Evolutionary conservation across 345 rosid genomes (phyloP).

Genomic region (Salix caprea): DNA sequence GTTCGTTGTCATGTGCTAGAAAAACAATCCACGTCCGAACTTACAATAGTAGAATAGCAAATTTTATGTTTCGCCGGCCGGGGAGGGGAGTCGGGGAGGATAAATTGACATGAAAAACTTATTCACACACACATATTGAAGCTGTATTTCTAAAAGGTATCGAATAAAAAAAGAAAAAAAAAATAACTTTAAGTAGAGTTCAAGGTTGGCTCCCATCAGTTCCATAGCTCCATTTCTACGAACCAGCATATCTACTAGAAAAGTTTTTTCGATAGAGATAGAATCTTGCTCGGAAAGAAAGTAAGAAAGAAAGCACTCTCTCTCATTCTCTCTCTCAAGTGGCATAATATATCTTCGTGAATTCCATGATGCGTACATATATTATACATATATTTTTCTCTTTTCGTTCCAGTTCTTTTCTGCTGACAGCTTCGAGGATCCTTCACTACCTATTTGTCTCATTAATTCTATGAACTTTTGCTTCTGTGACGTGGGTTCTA

Average conservation of each 20-base stretch:
- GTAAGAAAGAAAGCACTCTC: no score
- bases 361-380: background rate
- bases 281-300: background rate
- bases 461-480: background rate
- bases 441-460: background rate
- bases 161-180: no score
- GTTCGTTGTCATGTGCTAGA: no score
- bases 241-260: no score
- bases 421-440: background rate
- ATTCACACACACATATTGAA: background rate
- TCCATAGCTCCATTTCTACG: no score
- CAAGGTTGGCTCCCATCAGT: no score
- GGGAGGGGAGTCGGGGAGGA: background rate
- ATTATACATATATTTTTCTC: background rate
- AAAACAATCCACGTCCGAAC: no score
- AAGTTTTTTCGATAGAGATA: background rate
- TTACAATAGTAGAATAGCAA: no score
- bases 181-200: no score
- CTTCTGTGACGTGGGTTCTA: background rate
- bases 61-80: no score
- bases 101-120: background rate
- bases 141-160: background rate
- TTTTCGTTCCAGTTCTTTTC: background rate
- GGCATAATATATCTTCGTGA: background rate
- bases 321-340: background rate